These are phyloP conservation scores for Yamadazyma endophytica DNA, from an alignment of 805 yeast species.

Conservation along the genomic window DNA sequence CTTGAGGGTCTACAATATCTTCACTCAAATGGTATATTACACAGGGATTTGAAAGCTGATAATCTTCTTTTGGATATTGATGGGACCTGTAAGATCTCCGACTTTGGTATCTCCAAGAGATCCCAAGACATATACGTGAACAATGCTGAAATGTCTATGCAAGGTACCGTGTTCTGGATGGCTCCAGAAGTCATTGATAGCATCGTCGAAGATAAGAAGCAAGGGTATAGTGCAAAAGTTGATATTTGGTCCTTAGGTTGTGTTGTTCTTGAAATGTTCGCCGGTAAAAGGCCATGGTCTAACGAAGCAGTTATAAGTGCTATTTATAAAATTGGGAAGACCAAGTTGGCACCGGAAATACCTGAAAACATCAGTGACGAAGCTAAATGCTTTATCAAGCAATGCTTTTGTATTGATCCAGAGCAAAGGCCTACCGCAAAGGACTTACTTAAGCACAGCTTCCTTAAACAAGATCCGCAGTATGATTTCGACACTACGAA, in stretches of 20 bases:
- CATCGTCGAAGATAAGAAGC: conserved; percentile 63
- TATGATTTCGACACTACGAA: conserved; percentile 54
- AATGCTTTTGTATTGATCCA: conserved; percentile 74
- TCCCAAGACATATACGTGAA: conserved; percentile 75
- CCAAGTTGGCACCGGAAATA: conserved; percentile 90
- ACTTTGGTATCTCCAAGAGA: conserved; percentile 91
- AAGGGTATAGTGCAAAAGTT: conserved; percentile 95
- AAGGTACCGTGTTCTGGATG: conserved; percentile 99
- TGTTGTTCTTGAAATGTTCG: conserved; percentile 95
- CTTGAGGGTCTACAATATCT: conserved; percentile 81
- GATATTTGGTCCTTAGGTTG: conserved; percentile 99
- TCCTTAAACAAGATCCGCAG: conserved; percentile 35
- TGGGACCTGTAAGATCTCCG: conserved; percentile 93
- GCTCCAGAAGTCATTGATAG: conserved; percentile 98
- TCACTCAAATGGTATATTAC: conserved; percentile 83
- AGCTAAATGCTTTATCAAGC: conserved; percentile 69
- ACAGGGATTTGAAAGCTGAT: conserved; percentile 93
- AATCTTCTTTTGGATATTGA: conserved; percentile 83
- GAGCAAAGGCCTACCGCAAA: conserved; percentile 85
- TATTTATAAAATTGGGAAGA: conserved; percentile 80
- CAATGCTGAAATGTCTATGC: conserved; percentile 95
- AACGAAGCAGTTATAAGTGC: conserved; percentile 94
- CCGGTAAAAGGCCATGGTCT: conserved; percentile 97
- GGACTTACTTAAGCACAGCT: conserved; percentile 51
- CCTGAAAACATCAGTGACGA: conserved; percentile 77